Evolutionary conservation across 192 early-diverging fungal species (phyloP).

Genomic region (Mortierella hygrophila): DNA sequence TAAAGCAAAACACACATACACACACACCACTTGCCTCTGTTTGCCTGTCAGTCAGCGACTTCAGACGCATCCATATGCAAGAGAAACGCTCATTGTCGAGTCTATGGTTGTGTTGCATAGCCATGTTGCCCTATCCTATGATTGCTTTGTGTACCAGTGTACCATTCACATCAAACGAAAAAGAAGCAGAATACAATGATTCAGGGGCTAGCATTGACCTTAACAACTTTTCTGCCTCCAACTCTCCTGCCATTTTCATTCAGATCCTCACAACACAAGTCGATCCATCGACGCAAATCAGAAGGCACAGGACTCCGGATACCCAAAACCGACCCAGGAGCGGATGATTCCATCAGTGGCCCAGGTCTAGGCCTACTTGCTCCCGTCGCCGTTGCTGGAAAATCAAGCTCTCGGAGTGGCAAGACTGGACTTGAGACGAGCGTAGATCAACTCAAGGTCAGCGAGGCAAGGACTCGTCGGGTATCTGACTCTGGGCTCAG

Average conservation of each 20-base stretch:
- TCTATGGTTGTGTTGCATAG: conserved; percentile 4
- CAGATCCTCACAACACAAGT: conserved; percentile 19
- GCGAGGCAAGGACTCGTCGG: conserved; percentile 45
- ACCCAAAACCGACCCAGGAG: conserved; percentile 28
- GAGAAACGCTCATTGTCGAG: background rate
- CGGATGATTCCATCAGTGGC: background rate
- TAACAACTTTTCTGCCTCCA: background rate
- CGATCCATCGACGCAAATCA: conserved; percentile 49
- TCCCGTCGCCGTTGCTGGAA: conserved; percentile 12
- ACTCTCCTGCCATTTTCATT: background rate
- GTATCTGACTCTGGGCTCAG: conserved; percentile 48
- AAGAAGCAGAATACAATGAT: background rate
- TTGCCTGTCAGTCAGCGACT: background rate
- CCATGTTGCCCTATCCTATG: background rate
- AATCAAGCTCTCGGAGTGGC: conserved; percentile 18
- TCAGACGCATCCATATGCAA: background rate
- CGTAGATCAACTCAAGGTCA: conserved; percentile 45
- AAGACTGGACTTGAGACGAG: conserved; percentile 34
- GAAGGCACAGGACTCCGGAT: conserved; percentile 44
- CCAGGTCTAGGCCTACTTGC: conserved; percentile 13
- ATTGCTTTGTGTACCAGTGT: background rate
- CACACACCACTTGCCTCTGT: background rate
- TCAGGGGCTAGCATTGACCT: background rate
- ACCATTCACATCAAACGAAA: background rate
- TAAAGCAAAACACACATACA: background rate